Percentiles rank a stretch among this genome's conserved stretches.
phyloP scores from a whole-genome alignment of 345 rosid genomes.

The Salix exigua region DNA sequence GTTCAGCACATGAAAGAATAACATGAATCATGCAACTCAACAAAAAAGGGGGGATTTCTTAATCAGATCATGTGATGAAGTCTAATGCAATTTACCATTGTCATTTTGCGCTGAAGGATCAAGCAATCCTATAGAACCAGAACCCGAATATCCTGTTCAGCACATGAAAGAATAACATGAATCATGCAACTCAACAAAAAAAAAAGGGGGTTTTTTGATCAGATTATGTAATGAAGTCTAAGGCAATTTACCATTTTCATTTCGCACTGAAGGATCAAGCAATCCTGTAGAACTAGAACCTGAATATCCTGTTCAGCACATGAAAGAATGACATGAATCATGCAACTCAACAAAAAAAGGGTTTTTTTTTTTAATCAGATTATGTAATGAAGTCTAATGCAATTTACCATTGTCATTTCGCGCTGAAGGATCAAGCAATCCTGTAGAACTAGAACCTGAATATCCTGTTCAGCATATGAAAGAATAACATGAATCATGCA shows the following conservation, averaged over 20 bases:
- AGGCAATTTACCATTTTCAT: not conserved
- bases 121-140: not conserved
- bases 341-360: not conserved
- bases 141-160: too few species aligned
- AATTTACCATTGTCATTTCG: constrained; percentile 1
- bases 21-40: not conserved
- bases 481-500: not conserved
- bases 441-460: not conserved
- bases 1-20: too few species aligned
- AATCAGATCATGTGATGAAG: not conserved
- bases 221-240: not conserved
- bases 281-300: not conserved
- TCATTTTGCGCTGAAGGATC: not conserved
- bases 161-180: too few species aligned
- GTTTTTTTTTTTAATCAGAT: not conserved
- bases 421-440: not conserved
- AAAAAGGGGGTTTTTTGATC: too few species aligned
- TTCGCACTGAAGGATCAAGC: not conserved
- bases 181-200: not conserved
- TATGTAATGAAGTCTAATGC: not conserved
- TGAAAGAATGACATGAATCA: not conserved
- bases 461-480: too few species aligned
- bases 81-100: not conserved
- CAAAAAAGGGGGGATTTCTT: too few species aligned
- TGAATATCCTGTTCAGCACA: too few species aligned